Base-by-base conservation (phyloP, 495 filamentous ascomycete species). In the Darksidea phi region DNA sequence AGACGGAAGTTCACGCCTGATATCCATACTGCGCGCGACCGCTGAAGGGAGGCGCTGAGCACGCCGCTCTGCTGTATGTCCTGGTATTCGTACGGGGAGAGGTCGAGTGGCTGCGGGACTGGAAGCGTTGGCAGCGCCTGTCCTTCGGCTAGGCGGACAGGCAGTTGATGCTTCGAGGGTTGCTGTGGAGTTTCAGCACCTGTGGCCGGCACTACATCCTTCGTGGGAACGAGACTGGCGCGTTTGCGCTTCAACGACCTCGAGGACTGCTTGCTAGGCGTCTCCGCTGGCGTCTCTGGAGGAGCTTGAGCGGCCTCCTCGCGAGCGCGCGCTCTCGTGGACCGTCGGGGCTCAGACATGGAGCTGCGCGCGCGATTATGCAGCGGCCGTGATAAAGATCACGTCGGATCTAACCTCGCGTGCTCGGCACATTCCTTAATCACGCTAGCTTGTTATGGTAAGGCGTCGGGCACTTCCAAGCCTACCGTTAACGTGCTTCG, bases 11-110 rank as follows among this genome's bases (percentile, higher is more conserved):
- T 86, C 17, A 88, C 87, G 63, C 95, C 91, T 54, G 72, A 71
- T 65, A 80, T 86, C 95, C 95, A 97, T 83, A 85, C 88, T 65
- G 87, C 82, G 54, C 90, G 89, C 48, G 95, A 97, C 51, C 89
- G 84, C 48, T 86, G 78, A 17, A 99, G 80, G 3, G 95, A 92
- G 52, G 89, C 84, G 49, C 86, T 80, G 48, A 97, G 79, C 6
- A 99, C 88, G 49, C 88, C 90, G 73, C 93, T 97, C 73, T 95
- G 91, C 45, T 84, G 80, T 20, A 96, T 82, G 13, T 85, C 86
- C 73, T 95, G 92, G 64, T 88, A 96, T 17, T 91, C 88, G 58
- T 80, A 84, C 32, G 70, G 68, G 1, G 86, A 73, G 1, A 96
- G 76, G 48, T 82, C 77, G 15, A 78, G 74, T 6, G 82, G 76